A percentile compares a stretch with the other conserved stretches of the same genome.
phyloP scores from a whole-genome alignment of 2,329 filamentous ascomycete genomes.

The Sporothrix variecibatus region DNA sequence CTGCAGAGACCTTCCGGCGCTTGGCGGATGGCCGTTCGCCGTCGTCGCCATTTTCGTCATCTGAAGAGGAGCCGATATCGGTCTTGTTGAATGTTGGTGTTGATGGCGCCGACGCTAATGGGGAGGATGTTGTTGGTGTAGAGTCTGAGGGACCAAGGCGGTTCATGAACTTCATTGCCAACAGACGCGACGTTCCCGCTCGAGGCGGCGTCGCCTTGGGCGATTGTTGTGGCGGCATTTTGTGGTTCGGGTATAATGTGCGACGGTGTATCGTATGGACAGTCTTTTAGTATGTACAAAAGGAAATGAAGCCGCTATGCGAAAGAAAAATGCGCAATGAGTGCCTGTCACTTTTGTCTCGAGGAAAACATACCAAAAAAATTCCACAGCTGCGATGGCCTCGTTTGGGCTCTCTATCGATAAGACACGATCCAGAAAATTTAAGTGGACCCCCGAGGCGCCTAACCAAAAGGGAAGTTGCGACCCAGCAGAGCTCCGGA shows the following conservation, averaged over 20 bases:
- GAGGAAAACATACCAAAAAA: slow-evolving; percentile 5
- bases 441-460: background rate
- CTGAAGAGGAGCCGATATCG: background rate
- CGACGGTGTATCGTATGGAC: no score
- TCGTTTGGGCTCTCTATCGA: slow-evolving; percentile 9
- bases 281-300: background rate
- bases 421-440: slow-evolving; percentile 16
- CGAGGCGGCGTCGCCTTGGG: slow-evolving; percentile 37
- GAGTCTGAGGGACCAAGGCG: slow-evolving; percentile 68
- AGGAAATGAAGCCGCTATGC: background rate
- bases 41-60: slow-evolving; percentile 4
- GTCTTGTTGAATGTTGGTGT: slow-evolving; percentile 37
- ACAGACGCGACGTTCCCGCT: slow-evolving; percentile 76
- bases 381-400: background rate
- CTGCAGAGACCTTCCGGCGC: slow-evolving; percentile 55
- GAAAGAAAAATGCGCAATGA: background rate
- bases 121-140: slow-evolving; percentile 21
- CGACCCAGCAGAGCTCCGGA: slow-evolving; percentile 7
- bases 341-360: background rate
- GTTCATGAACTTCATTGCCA: slow-evolving; percentile 99
- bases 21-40: slow-evolving; percentile 54
- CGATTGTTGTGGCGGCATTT: slow-evolving; percentile 24
- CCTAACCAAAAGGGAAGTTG: background rate
- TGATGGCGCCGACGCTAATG: slow-evolving; percentile 41
- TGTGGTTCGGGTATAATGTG: background rate